Evolutionary conservation across 345 rosid species (phyloP).

Genomic region (Pistacia atlantica): DNA sequence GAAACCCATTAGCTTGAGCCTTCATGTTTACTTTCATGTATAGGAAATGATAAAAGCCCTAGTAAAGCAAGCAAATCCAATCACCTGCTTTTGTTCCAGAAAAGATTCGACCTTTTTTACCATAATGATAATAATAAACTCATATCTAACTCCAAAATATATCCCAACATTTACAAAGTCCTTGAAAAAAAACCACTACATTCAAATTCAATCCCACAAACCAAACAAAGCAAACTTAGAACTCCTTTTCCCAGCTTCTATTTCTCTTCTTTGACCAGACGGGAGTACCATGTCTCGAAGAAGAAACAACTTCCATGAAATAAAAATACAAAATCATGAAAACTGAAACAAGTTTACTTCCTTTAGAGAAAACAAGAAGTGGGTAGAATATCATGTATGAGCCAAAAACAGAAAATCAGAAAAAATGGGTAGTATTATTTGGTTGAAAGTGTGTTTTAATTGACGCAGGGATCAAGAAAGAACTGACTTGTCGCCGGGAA

Average conservation of each 20-base stretch:
- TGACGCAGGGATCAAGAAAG: slow-evolving; percentile 29
- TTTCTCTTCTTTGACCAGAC: background rate
- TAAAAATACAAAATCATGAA: background rate
- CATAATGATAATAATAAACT: background rate
- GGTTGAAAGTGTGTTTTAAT: background rate
- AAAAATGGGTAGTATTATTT: background rate
- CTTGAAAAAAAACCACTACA: background rate
- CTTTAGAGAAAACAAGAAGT: background rate
- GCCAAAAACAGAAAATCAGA: slow-evolving; percentile 13
- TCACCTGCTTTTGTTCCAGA: slow-evolving; percentile 7
- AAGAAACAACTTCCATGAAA: slow-evolving; percentile 10
- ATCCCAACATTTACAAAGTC: slow-evolving; percentile 26
- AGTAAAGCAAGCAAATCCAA: slow-evolving; percentile 25
- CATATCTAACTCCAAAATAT: slow-evolving; percentile 22
- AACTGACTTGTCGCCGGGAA: slow-evolving; percentile 76
- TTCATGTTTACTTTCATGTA: slow-evolving; percentile 60
- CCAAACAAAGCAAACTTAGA: background rate
- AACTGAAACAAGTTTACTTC: background rate
- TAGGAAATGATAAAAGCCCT: background rate
- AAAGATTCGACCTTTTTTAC: slow-evolving; percentile 6
- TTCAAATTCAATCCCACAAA: slow-evolving; percentile 1
- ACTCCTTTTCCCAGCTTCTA: background rate
- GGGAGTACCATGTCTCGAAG: background rate
- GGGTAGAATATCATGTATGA: background rate
- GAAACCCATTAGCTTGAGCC: slow-evolving; percentile 79